phyloP scores from a whole-genome alignment of 2,329 filamentous ascomycete genomes.

The Trichoderma brevicompactum region DNA sequence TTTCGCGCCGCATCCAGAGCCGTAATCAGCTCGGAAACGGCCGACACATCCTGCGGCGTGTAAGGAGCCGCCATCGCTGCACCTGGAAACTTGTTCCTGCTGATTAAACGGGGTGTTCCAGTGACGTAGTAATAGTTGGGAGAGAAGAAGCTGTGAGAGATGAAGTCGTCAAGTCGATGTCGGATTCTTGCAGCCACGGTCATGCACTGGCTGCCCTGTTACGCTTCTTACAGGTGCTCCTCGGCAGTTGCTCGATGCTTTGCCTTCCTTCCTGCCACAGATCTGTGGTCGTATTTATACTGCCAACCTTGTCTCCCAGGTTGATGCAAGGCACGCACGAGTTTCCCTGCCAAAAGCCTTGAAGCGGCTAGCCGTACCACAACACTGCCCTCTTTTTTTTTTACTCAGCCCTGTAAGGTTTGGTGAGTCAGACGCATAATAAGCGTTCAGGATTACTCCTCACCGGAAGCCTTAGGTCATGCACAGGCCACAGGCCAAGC shows the following conservation, averaged over 20 bases:
- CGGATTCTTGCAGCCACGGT: neutral
- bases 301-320: neutral
- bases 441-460: slow-evolving; percentile 24
- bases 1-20: slow-evolving; percentile 63
- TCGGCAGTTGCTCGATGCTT: neutral
- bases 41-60: slow-evolving; percentile 68
- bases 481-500: slow-evolving; percentile 14
- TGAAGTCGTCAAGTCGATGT: neutral
- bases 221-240: neutral
- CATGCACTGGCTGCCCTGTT: neutral
- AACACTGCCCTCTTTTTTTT: slow-evolving; percentile 25
- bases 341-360: neutral
- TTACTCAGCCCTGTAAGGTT: slow-evolving; percentile 20
- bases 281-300: slow-evolving; percentile 1
- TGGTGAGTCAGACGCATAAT: slow-evolving; percentile 28
- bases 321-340: slow-evolving; percentile 18
- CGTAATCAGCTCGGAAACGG: slow-evolving; percentile 68
- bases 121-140: neutral
- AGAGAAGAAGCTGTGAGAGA: neutral
- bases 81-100: neutral
- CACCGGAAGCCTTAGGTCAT: slow-evolving; percentile 14
- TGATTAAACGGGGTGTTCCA: neutral
- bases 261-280: neutral
- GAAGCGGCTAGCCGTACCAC: neutral
- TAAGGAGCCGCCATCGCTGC: slow-evolving; percentile 58